A percentile compares a stretch with the other conserved stretches of the same genome.
Evolutionary conservation across 2,329 filamentous ascomycete species (phyloP).

Genomic region (Aspergillus cejpii): DNA sequence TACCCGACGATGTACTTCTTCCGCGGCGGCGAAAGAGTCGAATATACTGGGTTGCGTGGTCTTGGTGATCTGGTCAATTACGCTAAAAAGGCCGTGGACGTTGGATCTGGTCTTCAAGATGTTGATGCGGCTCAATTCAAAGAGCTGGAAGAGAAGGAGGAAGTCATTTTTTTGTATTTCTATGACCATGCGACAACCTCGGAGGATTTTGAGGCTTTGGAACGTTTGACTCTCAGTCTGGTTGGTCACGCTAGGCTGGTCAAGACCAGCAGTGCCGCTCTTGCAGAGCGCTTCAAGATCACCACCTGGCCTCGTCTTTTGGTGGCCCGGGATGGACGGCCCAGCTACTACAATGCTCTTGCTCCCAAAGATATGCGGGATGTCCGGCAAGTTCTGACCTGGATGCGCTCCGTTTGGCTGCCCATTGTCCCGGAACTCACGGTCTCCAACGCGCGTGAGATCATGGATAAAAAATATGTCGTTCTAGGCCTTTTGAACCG

Average conservation of each 20-base stretch:
- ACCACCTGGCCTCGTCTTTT: slow-evolving; percentile 92
- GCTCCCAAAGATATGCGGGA: slow-evolving; percentile 91
- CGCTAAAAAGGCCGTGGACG: slow-evolving; percentile 75
- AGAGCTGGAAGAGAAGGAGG: slow-evolving; percentile 81
- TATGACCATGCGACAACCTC: slow-evolving; percentile 91
- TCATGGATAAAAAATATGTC: slow-evolving; percentile 93
- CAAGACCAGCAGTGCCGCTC: slow-evolving; percentile 71
- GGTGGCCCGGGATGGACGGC: slow-evolving; percentile 79
- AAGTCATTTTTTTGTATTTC: slow-evolving; percentile 95
- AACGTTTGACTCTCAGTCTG: slow-evolving; percentile 76
- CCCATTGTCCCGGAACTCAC: slow-evolving; percentile 93
- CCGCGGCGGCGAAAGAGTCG: slow-evolving; percentile 80
- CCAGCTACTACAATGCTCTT: slow-evolving; percentile 82
- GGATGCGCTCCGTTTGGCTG: slow-evolving; percentile 96
- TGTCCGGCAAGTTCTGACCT: slow-evolving; percentile 67
- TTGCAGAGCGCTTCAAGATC: slow-evolving; percentile 84
- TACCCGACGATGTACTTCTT: slow-evolving; percentile 93
- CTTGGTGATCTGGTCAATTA: slow-evolving; percentile 84
- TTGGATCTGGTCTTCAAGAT: slow-evolving; percentile 69
- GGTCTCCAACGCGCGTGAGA: slow-evolving; percentile 81
- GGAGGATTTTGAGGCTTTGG: slow-evolving; percentile 85
- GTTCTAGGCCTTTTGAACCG: slow-evolving; percentile 83
- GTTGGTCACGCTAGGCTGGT: slow-evolving; percentile 89
- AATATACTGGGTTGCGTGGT: slow-evolving; percentile 87
- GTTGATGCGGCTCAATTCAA: slow-evolving; percentile 71